These are phyloP conservation scores for Mikania micrantha DNA, from an alignment of 129 eudicot species.

Conservation along the genomic window DNA sequence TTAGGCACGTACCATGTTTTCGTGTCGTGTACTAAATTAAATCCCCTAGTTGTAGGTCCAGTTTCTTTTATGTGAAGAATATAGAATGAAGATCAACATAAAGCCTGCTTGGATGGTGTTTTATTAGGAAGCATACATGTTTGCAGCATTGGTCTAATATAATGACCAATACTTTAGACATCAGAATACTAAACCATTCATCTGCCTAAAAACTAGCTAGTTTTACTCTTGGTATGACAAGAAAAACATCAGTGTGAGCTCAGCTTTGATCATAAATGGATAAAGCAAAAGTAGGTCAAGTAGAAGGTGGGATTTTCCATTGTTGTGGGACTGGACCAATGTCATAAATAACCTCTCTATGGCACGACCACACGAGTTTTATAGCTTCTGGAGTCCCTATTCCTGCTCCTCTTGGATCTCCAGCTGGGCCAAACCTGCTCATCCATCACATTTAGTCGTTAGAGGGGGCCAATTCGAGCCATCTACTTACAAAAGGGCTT, in stretches of 20 bases:
- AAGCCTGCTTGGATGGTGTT: neutral
- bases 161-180: neutral
- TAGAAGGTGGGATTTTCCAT: conserved; percentile 72
- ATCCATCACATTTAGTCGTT: neutral
- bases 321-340: conserved; percentile 67
- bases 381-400: conserved; percentile 98
- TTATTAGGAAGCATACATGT: neutral
- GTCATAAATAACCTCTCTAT: conserved; percentile 90
- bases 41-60: no score
- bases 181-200: neutral
- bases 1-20: no score
- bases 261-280: no score
- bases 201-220: conserved; percentile 13
- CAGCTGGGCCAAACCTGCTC: conserved; percentile 97
- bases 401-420: conserved; percentile 99
- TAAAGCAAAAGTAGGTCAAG: conserved; percentile 35
- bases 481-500: neutral
- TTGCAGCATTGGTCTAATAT: neutral
- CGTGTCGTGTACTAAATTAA: no score
- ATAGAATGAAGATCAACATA: neutral
- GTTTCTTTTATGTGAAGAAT: neutral
- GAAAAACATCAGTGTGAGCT: neutral
- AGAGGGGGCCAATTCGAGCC: neutral
- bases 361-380: conserved; percentile 98
- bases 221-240: conserved; percentile 1